Base-by-base conservation (phyloP, 371 early-diverging fungal genomes). In the Blastocladiella emersonii region DNA sequence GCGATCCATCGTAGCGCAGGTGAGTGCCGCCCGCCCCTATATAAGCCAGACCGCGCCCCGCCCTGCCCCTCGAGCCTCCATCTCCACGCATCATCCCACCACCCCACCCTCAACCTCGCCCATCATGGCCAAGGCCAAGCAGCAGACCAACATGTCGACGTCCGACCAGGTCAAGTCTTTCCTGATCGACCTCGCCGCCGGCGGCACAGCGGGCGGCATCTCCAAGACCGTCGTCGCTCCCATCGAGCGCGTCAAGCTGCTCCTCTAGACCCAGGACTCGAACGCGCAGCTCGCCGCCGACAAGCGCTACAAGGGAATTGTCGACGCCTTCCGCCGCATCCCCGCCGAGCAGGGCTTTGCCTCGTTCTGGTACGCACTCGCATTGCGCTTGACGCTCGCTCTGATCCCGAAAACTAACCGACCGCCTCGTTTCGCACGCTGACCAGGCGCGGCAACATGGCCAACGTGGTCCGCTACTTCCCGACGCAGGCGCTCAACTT, bases 211-310 rank as follows among this genome's bases (percentile, higher is more conserved):
- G 61, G 92, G 90, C 68, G 91, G 88, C 70, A 88, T 90, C 75
- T 91, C 92, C 79, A 91, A 91, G 83, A 90, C 92, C 67, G 89
- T 88, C 71, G 90, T 89, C 67, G 84, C 87, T 67, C 87, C 87
- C 65, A 87, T 86, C 68, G 87, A 86, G 74, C 84, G 87, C 71
- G 84, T 86, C 75, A 86, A 86, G 77, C 81, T 86, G 64, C 74
- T 86, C 57, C 77, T 86, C 69, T 86, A 86, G 74, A 79, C 80
- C 72, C 86, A 87, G 76, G 87, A 81, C 71, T 68, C 78, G 57
- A 70, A 69, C 41, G 66, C 68, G 66, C 83, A 86, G 75, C 81
- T 86, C 74, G 66, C 84, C 68, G 79, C 78, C 69, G 69, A 77
- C 63, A 79, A 83, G 71, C 82, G 83, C 71, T 86, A 85, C 84